Base-by-base conservation (phyloP, 2,329 filamentous ascomycete species). In the Neopestalotiopsis clavispora region DNA sequence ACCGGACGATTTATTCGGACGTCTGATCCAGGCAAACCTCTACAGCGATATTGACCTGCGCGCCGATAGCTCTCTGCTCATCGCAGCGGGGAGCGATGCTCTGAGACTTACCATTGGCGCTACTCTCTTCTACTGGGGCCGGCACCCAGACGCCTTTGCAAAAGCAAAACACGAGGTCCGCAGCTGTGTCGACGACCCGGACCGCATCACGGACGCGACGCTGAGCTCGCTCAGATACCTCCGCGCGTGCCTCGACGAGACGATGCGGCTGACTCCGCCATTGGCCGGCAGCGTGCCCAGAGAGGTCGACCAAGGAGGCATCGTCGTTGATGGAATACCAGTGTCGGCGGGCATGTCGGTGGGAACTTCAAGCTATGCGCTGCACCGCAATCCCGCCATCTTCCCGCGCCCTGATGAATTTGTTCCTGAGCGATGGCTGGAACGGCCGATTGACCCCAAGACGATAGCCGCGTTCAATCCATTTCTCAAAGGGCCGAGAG, bases 41-140 rank as follows among this genome's bases (percentile, higher is more conserved):
- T 68, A 64, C 59, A 68, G 66, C 66, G 38, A 61, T n/a, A 62
- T 67, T 61, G 66, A 67, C 56, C 58, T 67, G 10, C 34, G 66
- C 17, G 66, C 66, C 40, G 66, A 67, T 40, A 67, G 66, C 57
- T 67, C 66, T 6, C 57, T 67, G 28, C 66, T 67, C 17, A 67
- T 67, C 28, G 58, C 66, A 38, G 66, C 66, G 12, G 66, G 66
- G 12, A 67, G 66, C 40, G 66, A 67, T 45, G 65, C 65, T 34
- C 32, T 67, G 2, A 30, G 65, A 23, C 45, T 67, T n/a, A 67
- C 65, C 20, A 30, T 49, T 9, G 34, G 38, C 1, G 34, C 65
- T 17, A 67, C 65, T 30, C 66, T 67, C 2, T 62, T 38, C 57
- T 52, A 67, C 2, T 67, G 66, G 28, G 60, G 63, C 23, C 20